Conservation (phyloP, 2,329 filamentous ascomycete genomes). For the Cordyceps cateniannulata region DNA sequence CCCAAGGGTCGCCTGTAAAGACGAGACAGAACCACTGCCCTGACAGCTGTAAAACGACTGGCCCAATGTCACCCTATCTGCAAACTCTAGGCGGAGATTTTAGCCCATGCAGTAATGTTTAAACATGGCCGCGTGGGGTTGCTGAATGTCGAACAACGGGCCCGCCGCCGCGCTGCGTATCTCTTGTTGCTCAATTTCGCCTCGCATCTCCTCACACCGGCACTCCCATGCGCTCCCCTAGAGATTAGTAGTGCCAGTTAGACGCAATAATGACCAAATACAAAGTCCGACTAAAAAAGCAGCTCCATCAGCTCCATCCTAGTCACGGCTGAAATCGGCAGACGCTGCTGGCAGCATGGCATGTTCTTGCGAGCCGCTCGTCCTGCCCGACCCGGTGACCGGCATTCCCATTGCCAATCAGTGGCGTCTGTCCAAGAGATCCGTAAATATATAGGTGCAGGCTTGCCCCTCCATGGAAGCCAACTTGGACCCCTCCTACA, state of each 20-base stretch:
- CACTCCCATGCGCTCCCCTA: not conserved
- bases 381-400: not conserved
- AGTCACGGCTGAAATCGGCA: constrained; percentile 12
- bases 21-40: not conserved
- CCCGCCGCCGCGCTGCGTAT: not conserved
- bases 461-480: constrained; percentile 8
- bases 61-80: constrained; percentile 3
- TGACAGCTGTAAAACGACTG: constrained; percentile 1
- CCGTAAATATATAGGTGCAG: constrained; percentile 9
- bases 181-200: not conserved
- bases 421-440: constrained; percentile 3
- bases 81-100: constrained; percentile 3
- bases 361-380: not conserved
- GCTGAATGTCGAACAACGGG: constrained; percentile 9
- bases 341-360: not conserved
- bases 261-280: not conserved
- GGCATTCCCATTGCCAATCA: constrained; percentile 4
- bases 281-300: not conserved
- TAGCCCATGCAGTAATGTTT: not conserved
- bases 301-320: constrained; percentile 9
- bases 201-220: not conserved
- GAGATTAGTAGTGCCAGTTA: not conserved
- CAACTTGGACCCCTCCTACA: constrained; percentile 1
- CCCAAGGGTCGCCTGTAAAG: not conserved
- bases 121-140: constrained; percentile 10